phyloP scores from a whole-genome alignment of 371 early-diverging fungal species.

The Mucor lusitanicus region DNA sequence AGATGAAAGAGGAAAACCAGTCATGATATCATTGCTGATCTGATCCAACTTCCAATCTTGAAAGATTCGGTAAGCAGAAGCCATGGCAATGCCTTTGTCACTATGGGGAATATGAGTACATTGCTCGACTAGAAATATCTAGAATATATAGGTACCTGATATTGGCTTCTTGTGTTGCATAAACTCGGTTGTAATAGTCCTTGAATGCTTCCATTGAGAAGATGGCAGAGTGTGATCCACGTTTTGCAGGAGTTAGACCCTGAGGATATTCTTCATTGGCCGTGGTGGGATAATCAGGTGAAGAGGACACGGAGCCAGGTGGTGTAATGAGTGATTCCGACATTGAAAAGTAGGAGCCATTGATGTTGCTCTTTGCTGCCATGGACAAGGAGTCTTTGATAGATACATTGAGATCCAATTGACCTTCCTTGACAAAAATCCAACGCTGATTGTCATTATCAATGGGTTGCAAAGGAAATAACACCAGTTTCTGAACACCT shows the following conservation, averaged over 20 bases:
- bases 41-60: constrained; percentile 45
- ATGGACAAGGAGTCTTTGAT: constrained; percentile 1
- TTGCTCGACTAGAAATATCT: neutral
- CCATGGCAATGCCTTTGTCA: constrained; percentile 53
- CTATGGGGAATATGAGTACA: constrained; percentile 15
- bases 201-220: constrained; percentile 36
- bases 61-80: constrained; percentile 50
- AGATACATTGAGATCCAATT: constrained; percentile 17
- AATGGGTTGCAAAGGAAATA: constrained; percentile 43
- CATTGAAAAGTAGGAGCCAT: constrained; percentile 9
- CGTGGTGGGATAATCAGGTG: constrained; percentile 14
- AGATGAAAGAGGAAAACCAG: constrained; percentile 11
- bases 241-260: constrained; percentile 46
- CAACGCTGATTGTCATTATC: constrained; percentile 52
- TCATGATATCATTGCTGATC: constrained; percentile 15
- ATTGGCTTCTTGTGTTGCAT: constrained; percentile 23
- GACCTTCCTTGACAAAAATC: constrained; percentile 39
- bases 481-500: constrained; percentile 31
- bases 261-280: constrained; percentile 22
- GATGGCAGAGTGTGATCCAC: constrained; percentile 44
- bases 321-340: constrained; percentile 21
- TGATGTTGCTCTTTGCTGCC: neutral
- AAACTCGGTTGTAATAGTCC: constrained; percentile 39
- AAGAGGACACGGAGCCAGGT: constrained; percentile 21
- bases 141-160: constrained; percentile 22